These are phyloP conservation scores for Chloranthus sessilifolius DNA, from an alignment of 164 flowering plant genomes.

Conservation along the genomic window DNA sequence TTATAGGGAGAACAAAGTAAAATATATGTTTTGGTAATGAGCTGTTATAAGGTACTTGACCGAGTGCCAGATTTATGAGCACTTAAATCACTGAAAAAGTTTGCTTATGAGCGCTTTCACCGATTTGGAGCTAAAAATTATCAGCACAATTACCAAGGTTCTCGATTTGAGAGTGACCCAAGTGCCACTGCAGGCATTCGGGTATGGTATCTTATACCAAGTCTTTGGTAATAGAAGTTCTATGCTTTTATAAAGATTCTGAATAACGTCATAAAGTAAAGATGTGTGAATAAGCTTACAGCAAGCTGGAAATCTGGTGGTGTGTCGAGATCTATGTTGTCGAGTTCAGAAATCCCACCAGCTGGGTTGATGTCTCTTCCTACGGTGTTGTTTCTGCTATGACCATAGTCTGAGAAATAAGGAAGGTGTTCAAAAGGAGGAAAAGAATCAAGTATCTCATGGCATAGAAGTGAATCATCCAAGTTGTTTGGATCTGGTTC, in stretches of 20 bases:
- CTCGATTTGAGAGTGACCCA: too few species aligned
- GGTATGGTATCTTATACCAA: too few species aligned
- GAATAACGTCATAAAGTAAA: too few species aligned
- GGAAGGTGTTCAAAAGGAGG: slow-evolving; percentile 14
- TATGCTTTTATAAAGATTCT: neutral
- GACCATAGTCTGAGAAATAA: slow-evolving; percentile 6
- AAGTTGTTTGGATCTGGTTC: slow-evolving; percentile 16
- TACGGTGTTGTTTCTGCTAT: slow-evolving; percentile 5
- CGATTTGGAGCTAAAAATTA: too few species aligned
- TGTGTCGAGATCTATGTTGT: slow-evolving; percentile 43
- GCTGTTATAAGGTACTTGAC: too few species aligned
- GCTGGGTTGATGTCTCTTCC: slow-evolving; percentile 17
- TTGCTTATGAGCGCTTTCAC: too few species aligned
- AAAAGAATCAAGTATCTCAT: slow-evolving; percentile 39
- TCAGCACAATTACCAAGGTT: too few species aligned
- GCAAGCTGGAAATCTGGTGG: slow-evolving; percentile 52
- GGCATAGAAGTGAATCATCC: slow-evolving; percentile 39
- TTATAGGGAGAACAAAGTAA: neutral
- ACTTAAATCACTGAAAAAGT: too few species aligned
- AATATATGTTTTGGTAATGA: too few species aligned
- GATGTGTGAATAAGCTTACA: slow-evolving; percentile 32
- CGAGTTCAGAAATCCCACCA: slow-evolving; percentile 48
- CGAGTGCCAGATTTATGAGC: too few species aligned
- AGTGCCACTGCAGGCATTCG: too few species aligned
- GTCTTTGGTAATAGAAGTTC: too few species aligned